phyloP scores from a whole-genome alignment of 2,329 filamentous ascomycete genomes.

The Juglanconis oblonga region DNA sequence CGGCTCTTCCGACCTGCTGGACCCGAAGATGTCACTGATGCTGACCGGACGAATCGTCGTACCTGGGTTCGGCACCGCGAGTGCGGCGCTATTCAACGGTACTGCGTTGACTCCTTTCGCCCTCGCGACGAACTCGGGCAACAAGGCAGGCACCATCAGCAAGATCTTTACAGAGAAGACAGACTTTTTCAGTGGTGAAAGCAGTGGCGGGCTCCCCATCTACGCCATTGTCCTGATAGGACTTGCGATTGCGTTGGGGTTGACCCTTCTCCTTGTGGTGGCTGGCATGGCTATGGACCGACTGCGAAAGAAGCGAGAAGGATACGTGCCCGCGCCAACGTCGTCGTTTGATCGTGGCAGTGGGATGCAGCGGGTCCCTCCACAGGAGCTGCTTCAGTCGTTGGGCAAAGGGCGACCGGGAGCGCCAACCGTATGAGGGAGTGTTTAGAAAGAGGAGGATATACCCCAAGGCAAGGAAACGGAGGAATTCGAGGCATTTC shows the following conservation, averaged over 20 bases:
- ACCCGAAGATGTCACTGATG: slow-evolving; percentile 68
- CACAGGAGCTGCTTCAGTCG: slow-evolving; percentile 56
- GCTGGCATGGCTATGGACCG: slow-evolving; percentile 73
- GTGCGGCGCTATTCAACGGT: slow-evolving; percentile 86
- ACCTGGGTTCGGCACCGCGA: slow-evolving; percentile 73
- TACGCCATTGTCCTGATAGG: slow-evolving; percentile 67
- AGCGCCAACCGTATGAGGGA: slow-evolving; percentile 47
- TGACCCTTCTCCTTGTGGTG: slow-evolving; percentile 76
- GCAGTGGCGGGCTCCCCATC: slow-evolving; percentile 9
- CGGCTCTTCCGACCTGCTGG: slow-evolving; percentile 59
- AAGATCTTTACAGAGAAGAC: slow-evolving; percentile 80
- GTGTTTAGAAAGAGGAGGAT: neutral
- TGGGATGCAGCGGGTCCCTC: slow-evolving; percentile 59
- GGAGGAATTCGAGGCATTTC: slow-evolving; percentile 11
- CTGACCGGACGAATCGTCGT: slow-evolving; percentile 81
- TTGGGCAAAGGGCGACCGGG: slow-evolving; percentile 46
- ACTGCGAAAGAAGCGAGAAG: slow-evolving; percentile 71
- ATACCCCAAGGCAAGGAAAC: slow-evolving; percentile 2
- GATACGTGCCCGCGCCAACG: slow-evolving; percentile 75
- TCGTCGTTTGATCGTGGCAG: slow-evolving; percentile 59
- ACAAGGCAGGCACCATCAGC: slow-evolving; percentile 69
- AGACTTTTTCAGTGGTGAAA: slow-evolving; percentile 65
- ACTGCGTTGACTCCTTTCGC: slow-evolving; percentile 74
- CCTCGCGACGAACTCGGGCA: slow-evolving; percentile 67
- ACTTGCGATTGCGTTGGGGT: slow-evolving; percentile 71